A percentile compares a stretch with the other conserved stretches of the same genome.
These are phyloP conservation scores for Pachyrhizus erosus DNA, from an alignment of 306 rosid species.

Conservation along the genomic window DNA sequence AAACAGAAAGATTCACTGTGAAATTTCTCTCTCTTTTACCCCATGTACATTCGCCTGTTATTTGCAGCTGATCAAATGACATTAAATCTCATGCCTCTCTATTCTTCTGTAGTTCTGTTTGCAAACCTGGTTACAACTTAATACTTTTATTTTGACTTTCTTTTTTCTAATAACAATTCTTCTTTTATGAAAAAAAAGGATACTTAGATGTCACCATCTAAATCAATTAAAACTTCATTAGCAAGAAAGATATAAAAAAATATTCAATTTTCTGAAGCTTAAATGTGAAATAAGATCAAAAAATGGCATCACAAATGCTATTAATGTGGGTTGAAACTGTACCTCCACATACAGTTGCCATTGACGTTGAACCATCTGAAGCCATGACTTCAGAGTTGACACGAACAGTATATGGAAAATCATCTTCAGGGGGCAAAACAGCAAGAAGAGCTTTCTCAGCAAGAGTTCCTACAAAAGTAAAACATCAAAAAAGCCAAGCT, in stretches of 20 bases:
- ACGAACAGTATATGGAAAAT: conserved; percentile 87
- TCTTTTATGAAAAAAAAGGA: background rate
- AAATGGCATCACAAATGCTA: conserved; percentile 11
- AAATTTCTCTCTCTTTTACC: conserved; percentile 6
- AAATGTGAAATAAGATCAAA: conserved; percentile 19
- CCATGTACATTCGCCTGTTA: background rate
- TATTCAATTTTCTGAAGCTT: conserved; percentile 2
- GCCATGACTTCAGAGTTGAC: conserved; percentile 96
- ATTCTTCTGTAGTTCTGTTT: conserved; percentile 3
- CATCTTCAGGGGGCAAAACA: conserved; percentile 89
- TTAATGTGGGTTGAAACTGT: conserved; percentile 22
- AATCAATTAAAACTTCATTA: conserved; percentile 22
- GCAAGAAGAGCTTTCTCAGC: conserved; percentile 99
- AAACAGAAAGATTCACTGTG: conserved; percentile 32
- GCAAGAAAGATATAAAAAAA: conserved; percentile 11
- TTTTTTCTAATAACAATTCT: background rate
- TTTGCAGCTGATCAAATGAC: background rate
- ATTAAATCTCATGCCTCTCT: background rate
- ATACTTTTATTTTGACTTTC: conserved; percentile 14
- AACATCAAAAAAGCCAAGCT: conserved; percentile 32
- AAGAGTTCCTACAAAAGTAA: conserved; percentile 74
- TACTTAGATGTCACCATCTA: background rate
- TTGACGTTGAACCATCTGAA: conserved; percentile 98
- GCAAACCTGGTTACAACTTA: background rate
- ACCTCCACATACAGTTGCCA: conserved; percentile 99